These are phyloP conservation scores for Elongisporangium prolatum DNA, from an alignment of 352 stramenopile genomes.

Conservation along the genomic window DNA sequence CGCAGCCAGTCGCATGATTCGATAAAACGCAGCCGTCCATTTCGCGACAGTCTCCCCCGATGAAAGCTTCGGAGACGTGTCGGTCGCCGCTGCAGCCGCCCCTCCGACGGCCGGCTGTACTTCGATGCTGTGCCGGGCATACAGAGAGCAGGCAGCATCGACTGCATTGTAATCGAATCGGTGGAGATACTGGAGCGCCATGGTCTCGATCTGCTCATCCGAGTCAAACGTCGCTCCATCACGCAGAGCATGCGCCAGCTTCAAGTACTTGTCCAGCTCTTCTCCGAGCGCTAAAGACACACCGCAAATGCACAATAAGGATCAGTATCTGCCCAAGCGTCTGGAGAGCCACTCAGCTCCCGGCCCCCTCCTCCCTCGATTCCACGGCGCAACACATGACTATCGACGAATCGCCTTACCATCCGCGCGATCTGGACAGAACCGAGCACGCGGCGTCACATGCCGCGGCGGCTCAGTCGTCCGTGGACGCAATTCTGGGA, in stretches of 20 bases:
- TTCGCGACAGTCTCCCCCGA: constrained; percentile 39
- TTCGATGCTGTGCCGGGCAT: constrained; percentile 79
- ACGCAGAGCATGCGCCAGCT: constrained; percentile 64
- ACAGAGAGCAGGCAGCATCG: constrained; percentile 75
- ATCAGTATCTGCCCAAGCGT: neutral
- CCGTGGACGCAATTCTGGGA: constrained; percentile 43
- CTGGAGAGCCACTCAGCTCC: neutral
- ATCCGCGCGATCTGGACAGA: constrained; percentile 42
- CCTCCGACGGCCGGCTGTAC: constrained; percentile 26
- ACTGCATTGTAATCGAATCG: constrained; percentile 77
- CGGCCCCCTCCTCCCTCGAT: neutral
- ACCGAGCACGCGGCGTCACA: constrained; percentile 30
- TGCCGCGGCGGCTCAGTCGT: constrained; percentile 27
- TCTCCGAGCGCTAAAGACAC: constrained; percentile 33
- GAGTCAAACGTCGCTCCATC: constrained; percentile 79
- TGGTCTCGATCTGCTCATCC: constrained; percentile 60
- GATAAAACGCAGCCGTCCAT: constrained; percentile 69
- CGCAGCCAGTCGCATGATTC: constrained; percentile 31
- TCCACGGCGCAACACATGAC: neutral
- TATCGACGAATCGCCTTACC: constrained; percentile 19
- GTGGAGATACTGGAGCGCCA: constrained; percentile 76
- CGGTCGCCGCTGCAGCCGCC: neutral
- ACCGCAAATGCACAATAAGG: constrained; percentile 4
- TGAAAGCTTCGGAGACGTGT: constrained; percentile 10
- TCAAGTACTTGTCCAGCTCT: constrained; percentile 79